A percentile compares a stretch with the other conserved stretches of the same genome.
phyloP scores from a whole-genome alignment of 2,329 filamentous ascomycete species.

The Aspergillus hiratsukae region DNA sequence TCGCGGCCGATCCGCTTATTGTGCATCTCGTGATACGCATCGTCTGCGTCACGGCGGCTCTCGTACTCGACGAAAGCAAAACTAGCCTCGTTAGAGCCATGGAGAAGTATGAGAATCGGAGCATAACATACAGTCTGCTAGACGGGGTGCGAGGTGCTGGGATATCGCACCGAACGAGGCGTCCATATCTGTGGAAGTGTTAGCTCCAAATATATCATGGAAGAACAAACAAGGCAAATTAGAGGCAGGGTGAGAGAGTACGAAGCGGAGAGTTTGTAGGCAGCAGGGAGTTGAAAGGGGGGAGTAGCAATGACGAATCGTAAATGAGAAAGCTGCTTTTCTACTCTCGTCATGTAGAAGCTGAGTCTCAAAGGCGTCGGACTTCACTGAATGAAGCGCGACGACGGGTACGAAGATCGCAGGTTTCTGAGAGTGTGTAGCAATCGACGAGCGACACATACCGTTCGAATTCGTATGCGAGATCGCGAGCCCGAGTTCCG shows the following conservation, averaged over 20 bases:
- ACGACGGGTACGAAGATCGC: constrained; percentile 25
- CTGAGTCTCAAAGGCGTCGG: constrained; percentile 14
- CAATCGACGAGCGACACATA: constrained; percentile 65
- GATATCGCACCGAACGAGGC: constrained; percentile 96
- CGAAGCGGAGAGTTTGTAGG: constrained; percentile 4
- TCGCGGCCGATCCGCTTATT: constrained; percentile 97
- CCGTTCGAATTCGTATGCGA: constrained; percentile 99
- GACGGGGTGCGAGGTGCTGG: constrained; percentile 90
- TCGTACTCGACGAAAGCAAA: constrained; percentile 99
- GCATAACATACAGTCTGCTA: constrained; percentile 79
- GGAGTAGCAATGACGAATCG: background rate
- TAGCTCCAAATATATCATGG: constrained; percentile 26
- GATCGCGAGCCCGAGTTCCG: constrained; percentile 95
- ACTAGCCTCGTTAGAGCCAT: constrained; percentile 48
- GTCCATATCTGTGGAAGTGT: constrained; percentile 72
- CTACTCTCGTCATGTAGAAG: background rate
- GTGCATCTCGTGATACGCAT: constrained; percentile 99
- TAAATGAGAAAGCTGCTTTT: constrained; percentile 11
- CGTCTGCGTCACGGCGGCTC: constrained; percentile 94
- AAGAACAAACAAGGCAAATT: constrained; percentile 6
- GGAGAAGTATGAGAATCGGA: constrained; percentile 1
- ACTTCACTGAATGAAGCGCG: constrained; percentile 35
- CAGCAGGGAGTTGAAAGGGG: background rate
- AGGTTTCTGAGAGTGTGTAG: constrained; percentile 40
- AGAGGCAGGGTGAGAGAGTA: background rate